A percentile compares a stretch with the other conserved stretches of the same genome.
Evolutionary conservation across 306 rosid species (phyloP).

Genomic region (Fragaria iinumae): DNA sequence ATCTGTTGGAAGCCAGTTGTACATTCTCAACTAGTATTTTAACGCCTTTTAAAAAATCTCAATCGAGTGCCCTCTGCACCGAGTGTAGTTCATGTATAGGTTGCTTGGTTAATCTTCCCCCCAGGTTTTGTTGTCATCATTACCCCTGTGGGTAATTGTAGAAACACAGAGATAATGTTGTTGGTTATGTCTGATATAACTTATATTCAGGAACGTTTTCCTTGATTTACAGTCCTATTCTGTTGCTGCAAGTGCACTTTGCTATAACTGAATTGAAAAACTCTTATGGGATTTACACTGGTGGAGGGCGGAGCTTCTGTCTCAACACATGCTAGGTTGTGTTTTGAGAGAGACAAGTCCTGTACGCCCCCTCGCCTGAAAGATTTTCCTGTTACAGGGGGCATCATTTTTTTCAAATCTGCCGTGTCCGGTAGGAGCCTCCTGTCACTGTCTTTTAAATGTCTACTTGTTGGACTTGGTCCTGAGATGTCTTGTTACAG

Average conservation of each 20-base stretch:
- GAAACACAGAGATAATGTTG: slow-evolving; percentile 17
- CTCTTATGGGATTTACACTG: background rate
- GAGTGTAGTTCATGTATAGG: slow-evolving; percentile 32
- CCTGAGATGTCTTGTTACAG: background rate
- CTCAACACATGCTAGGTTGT: background rate
- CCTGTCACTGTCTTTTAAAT: background rate
- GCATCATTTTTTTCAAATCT: background rate
- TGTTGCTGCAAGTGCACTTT: background rate
- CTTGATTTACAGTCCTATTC: background rate
- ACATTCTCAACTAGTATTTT: slow-evolving; percentile 29
- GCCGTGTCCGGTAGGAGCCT: background rate
- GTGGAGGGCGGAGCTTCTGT: background rate
- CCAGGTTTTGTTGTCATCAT: slow-evolving; percentile 26
- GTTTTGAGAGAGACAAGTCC: background rate
- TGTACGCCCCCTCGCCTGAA: background rate
- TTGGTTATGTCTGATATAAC: slow-evolving; percentile 33
- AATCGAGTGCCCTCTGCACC: slow-evolving; percentile 16
- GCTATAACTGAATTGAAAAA: background rate
- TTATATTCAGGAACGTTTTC: slow-evolving; percentile 10
- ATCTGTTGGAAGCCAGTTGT: slow-evolving; percentile 28
- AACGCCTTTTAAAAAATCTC: background rate
- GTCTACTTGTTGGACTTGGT: background rate
- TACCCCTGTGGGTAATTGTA: slow-evolving; percentile 22
- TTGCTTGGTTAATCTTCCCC: slow-evolving; percentile 12
- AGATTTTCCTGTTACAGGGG: background rate